phyloP scores from a whole-genome alignment of 805 yeast genomes.

The Candida coleopterorum region DNA sequence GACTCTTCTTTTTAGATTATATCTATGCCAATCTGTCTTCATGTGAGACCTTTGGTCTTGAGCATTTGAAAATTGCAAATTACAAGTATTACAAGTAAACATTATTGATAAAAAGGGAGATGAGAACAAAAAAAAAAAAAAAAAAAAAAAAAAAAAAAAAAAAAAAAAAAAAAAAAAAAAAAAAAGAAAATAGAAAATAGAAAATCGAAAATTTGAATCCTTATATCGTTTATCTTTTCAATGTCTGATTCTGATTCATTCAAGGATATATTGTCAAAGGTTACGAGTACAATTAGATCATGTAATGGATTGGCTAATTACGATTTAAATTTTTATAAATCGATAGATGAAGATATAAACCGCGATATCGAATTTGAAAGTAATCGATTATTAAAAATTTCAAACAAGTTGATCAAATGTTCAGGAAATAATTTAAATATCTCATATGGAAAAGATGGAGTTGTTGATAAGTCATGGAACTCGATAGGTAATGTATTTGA shows the following conservation, averaged over 20 bases:
- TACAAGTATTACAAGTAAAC: conserved; percentile 84
- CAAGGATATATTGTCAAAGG: conserved; percentile 33
- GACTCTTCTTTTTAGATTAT: conserved; percentile 89
- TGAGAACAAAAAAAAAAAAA: conserved; percentile 1
- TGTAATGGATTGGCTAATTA: conserved; percentile 69
- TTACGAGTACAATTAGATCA: conserved; percentile 58
- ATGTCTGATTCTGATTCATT: too few species aligned
- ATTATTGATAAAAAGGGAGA: conserved; percentile 9
- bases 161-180: too few species aligned
- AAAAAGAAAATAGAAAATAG: too few species aligned
- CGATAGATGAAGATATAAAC: conserved; percentile 49
- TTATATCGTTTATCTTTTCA: too few species aligned
- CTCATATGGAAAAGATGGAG: conserved; percentile 38
- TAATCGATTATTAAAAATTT: conserved; percentile 37
- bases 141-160: too few species aligned
- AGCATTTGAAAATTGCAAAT: conserved; percentile 72
- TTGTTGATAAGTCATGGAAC: conserved; percentile 53
- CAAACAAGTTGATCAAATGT: conserved; percentile 40
- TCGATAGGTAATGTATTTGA: conserved; percentile 61
- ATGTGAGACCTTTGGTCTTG: conserved; percentile 86
- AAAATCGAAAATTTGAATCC: too few species aligned
- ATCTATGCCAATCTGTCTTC: conserved; percentile 98
- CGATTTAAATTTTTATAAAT: conserved; percentile 72
- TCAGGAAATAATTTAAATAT: not conserved
- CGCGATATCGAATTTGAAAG: conserved; percentile 37